Evolutionary conservation across 768 basidiomycete species (phyloP), one percentile per base, ranked within the genome.

Genomic region (Rhizopogon roseolus): DNA sequence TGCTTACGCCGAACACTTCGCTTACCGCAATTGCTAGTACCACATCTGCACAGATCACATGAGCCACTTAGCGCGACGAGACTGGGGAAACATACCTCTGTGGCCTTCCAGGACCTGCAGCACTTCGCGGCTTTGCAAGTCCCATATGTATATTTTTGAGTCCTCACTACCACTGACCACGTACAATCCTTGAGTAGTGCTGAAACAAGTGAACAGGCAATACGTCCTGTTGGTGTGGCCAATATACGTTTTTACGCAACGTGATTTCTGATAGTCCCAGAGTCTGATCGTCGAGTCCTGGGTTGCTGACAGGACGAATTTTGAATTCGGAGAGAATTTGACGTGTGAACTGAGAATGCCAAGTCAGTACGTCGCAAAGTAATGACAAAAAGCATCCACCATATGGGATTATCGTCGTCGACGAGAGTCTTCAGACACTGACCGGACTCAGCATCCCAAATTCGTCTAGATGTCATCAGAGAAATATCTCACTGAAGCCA

Each of bases 351-450:
- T 93, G 40, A 59, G 5, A 19, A 16, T 8, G 25, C 36, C 60
- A 43, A 65, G 43, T 38, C 28, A 39, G 54, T 43, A 41, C 48
- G 50, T 50, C 38, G 8, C 32, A 8, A 27, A 36, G 32, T 40
- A 44, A 32, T 39, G 41, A 60, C 27, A 22, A 27, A 49, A 52
- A 63, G 73, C 14, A 36, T 36, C 40, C 54, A 93, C 90, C 84
- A 95, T 68, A 94, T 87, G 2, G 96, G 95, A 70, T 93, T 97
- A 58, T 93, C 92, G 62, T 98, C 97, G 61, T 98, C 94, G 9
- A 94, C 95, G 43, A 99, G 71, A 2, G 97, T 98, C 70, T 97
- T 98, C 48, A 99, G 76, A 70, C 97, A 99, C 71, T 99, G 97
- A 2, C 96, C 97, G 3, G 95, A 96, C 52, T 94, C 86, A 0